These are phyloP conservation scores for Spathaspora boniae DNA, from an alignment of 805 yeast genomes.

Conservation along the genomic window DNA sequence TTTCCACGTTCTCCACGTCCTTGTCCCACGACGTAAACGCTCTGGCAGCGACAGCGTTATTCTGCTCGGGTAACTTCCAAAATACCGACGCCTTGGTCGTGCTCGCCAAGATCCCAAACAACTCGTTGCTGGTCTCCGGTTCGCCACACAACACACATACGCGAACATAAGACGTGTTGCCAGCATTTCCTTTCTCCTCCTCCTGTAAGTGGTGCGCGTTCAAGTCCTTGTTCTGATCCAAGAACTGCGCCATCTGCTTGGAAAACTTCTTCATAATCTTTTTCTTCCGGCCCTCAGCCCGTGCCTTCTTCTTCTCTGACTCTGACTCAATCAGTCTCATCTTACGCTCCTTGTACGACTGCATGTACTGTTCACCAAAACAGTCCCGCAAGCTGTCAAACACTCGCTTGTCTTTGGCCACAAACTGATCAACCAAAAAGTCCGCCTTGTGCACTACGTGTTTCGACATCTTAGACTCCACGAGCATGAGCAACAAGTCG, in stretches of 20 bases:
- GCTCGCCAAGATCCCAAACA: constrained; percentile 59
- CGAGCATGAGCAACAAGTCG: constrained; percentile 50
- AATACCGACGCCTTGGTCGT: constrained; percentile 45
- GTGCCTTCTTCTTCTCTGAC: constrained; percentile 49
- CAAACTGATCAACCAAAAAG: constrained; percentile 47
- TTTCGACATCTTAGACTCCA: constrained; percentile 49
- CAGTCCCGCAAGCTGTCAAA: constrained; percentile 50
- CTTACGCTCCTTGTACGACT: constrained; percentile 46
- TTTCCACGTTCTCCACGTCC: constrained; percentile 16
- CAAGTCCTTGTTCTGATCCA: constrained; percentile 32
- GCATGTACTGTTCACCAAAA: constrained; percentile 55
- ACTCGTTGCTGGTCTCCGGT: constrained; percentile 38
- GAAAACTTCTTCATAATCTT: constrained; percentile 61
- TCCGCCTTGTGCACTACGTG: constrained; percentile 54
- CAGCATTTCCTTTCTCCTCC: constrained; percentile 8
- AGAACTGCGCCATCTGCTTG: constrained; percentile 46
- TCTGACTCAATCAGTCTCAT: constrained; percentile 45
- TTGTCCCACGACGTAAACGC: constrained; percentile 24
- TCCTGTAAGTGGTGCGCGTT: constrained; percentile 4
- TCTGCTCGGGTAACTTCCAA: constrained; percentile 41
- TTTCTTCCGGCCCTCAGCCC: constrained; percentile 61
- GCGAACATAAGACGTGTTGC: constrained; percentile 20
- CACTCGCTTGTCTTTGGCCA: constrained; percentile 47
- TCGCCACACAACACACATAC: constrained; percentile 61
- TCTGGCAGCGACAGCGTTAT: constrained; percentile 11